Evolutionary conservation across 2,329 filamentous ascomycete species (phyloP), one percentile per base, ranked within the genome.

Genomic region (Penicillium sp.): DNA sequence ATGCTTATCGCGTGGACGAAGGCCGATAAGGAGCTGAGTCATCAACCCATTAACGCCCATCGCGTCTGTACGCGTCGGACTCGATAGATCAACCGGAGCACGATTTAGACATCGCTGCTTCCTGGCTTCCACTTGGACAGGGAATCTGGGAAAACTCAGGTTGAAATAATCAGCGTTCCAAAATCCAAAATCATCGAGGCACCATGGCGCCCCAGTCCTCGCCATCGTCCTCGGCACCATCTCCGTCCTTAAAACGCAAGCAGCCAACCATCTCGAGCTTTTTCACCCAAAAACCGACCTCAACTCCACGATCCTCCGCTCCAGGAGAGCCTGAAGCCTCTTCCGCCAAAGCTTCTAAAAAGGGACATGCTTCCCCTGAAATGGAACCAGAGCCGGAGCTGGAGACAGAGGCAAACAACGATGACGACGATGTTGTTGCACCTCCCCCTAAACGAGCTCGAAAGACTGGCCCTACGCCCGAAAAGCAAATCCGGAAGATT

Each of bases 241-340:
- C 72, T 24, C 67, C 70, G 33, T 69, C 63, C 22, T 52, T 74
- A 10, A 76, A 77, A 54, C 68, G 73, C 44, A 77, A 76, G 56
- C 75, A 97, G 70, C 84, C 88, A 64, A 90, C 91, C 1, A 88
- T 97, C 59, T 95, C 91, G 3, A 93, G 87, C 70, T 96, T 96
- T 76, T 96, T 96, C 72, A 84, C 86, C 1, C 86, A 85, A 14
- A 87, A 83, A 57, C 59, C 75, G 1, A 63, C 71, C 2, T 53
- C 63, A n/a, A 60, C 64, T 2, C 63, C 45, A 19, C 47, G n/a
- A 51, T 39, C 64, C 26, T 58, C 60, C 35, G 19, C 61, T 1
- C 60, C 60, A 0, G 62, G 62, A 24, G 54, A 52, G 27, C 22
- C 44, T 37, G 57, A 49, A 14, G 47, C 57, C 14, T 22, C 61